A percentile compares a stretch with the other conserved stretches of the same genome.
phyloP scores from a whole-genome alignment of 148 eudicot species.

The Rhododendron henanense region DNA sequence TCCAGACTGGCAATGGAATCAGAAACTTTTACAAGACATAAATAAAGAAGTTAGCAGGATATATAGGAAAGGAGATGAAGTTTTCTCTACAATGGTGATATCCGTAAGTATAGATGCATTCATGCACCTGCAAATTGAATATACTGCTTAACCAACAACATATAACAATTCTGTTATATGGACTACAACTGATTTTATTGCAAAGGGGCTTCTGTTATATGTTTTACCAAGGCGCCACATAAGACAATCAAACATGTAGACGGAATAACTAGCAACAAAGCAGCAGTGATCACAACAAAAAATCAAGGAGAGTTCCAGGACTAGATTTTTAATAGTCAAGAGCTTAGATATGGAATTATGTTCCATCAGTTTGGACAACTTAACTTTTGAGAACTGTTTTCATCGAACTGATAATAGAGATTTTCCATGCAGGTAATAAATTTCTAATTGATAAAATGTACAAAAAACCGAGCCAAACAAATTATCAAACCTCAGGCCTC shows the following conservation, averaged over 20 bases:
- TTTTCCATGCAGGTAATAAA: neutral
- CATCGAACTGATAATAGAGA: neutral
- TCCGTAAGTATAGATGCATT: neutral
- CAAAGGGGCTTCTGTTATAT: constrained; percentile 45
- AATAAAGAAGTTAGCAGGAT: neutral
- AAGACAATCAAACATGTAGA: neutral
- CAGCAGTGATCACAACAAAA: neutral
- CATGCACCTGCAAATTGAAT: too few relatives aligned
- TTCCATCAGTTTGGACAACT: neutral
- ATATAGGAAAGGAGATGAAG: neutral
- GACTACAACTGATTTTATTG: constrained; percentile 95
- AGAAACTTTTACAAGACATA: neutral
- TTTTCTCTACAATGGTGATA: neutral
- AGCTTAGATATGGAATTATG: neutral
- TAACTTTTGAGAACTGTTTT: neutral
- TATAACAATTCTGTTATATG: constrained; percentile 26
- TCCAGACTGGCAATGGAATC: neutral
- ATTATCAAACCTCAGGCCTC: constrained; percentile 79
- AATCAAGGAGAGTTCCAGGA: neutral
- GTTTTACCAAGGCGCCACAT: neutral
- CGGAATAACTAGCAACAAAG: neutral
- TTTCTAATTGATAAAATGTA: neutral
- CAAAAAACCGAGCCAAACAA: neutral
- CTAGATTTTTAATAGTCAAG: neutral
- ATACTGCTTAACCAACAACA: too few relatives aligned